Base-by-base conservation (phyloP, 371 early-diverging fungal genomes). In the Haplosporangium sp. region DNA sequence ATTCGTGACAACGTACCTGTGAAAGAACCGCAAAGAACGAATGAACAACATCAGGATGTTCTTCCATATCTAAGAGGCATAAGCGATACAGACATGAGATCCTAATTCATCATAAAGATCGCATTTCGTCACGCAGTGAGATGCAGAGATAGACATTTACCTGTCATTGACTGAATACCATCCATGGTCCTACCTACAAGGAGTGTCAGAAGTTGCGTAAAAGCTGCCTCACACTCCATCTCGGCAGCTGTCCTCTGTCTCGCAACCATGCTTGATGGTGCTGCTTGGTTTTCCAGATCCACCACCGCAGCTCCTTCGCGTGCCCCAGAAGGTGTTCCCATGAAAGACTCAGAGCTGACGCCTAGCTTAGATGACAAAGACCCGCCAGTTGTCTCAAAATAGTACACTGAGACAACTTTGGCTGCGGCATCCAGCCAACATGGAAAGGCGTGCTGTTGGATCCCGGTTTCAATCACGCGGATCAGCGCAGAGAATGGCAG, bases 351-450 rank as follows among this genome's bases (percentile, higher is more conserved):
- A 21, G 58, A 13, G 7, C 16, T 38, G 11, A 68, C 54, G 12
- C 64, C 68, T 14, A 79, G 42, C 57, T 73, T 79, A 21, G 69
- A 68, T 6, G 51, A 36, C 16, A 72, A 45, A 11, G 79, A 57
- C 5, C 79, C 79, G 8, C 79, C 79, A 5, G 79, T 79, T 18
- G 73, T 59, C 18, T 86, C 83, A 14, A 86, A 83, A 14, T 90
- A 90, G 60, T 89, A 89, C 0, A 88, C 90, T 0, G 88, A 86
- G 47, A 89, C 84, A 38, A 87, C 67, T 45, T 83, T 79, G 11
- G 86, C 74, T 1, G 86, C 83, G 2, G 86, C 87, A 67, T 89
- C 86, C 21, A 91, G 69, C 88, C 87, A 89, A 56, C 82, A 87
- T 6, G 87, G 68, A 59, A 81, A 83, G 6, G 83, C 84, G 8